These are phyloP conservation scores for Oenanthe javanica DNA, from an alignment of 140 eudicot genomes.

Conservation along the genomic window DNA sequence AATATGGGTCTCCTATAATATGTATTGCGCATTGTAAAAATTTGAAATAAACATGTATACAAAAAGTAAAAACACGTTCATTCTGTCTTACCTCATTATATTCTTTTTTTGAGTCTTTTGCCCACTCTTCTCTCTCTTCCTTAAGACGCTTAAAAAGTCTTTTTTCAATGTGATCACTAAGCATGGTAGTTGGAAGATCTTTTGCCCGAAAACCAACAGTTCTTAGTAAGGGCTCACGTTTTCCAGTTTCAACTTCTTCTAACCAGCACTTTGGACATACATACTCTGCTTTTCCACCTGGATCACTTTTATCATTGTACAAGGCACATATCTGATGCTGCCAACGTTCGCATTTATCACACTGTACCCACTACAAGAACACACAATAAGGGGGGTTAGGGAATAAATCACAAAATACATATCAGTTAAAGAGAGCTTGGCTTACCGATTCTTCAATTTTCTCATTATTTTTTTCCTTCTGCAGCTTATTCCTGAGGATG, in stretches of 20 bases:
- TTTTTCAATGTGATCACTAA: slow-evolving; percentile 74
- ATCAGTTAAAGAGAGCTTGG: not conserved
- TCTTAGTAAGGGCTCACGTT: slow-evolving; percentile 41
- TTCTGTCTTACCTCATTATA: slow-evolving; percentile 38
- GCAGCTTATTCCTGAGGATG: slow-evolving; percentile 42
- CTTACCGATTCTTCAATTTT: slow-evolving; percentile 64
- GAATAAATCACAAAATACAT: not conserved
- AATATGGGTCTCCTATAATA: no score
- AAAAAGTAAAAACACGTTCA: not conserved
- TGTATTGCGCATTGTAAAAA: no score
- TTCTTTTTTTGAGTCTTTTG: slow-evolving; percentile 34
- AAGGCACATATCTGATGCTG: slow-evolving; percentile 87
- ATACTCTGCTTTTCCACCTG: slow-evolving; percentile 57
- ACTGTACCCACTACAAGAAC: slow-evolving; percentile 79
- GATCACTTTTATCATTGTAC: slow-evolving; percentile 56
- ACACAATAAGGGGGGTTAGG: not conserved
- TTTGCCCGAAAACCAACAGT: slow-evolving; percentile 52
- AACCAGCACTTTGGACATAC: slow-evolving; percentile 78
- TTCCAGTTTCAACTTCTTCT: slow-evolving; percentile 42
- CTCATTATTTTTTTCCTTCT: slow-evolving; percentile 37
- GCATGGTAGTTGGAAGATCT: slow-evolving; percentile 63
- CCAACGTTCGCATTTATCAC: slow-evolving; percentile 80
- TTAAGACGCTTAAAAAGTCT: slow-evolving; percentile 53
- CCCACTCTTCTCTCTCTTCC: slow-evolving; percentile 68
- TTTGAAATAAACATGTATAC: not conserved